Conservation (phyloP, 805 yeast species). For the Isabelozyma rhagii region DNA sequence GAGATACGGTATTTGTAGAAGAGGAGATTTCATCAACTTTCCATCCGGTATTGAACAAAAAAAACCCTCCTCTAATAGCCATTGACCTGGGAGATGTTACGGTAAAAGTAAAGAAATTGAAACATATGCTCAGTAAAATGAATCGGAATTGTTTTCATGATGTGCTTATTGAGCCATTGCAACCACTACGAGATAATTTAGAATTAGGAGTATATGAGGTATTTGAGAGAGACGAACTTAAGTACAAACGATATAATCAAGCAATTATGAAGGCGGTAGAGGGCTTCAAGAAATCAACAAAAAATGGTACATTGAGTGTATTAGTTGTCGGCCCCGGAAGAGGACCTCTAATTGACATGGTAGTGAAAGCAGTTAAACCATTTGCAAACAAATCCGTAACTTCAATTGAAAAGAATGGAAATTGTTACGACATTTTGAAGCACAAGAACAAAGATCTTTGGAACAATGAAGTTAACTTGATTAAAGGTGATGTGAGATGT, state of each 20-base stretch:
- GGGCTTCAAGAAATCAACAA: slow-evolving; percentile 20
- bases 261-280: slow-evolving; percentile 61
- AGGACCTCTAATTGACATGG: slow-evolving; percentile 68
- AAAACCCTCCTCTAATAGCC: neutral
- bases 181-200: slow-evolving; percentile 62
- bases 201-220: slow-evolving; percentile 58
- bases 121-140: neutral
- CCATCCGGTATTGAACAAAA: neutral
- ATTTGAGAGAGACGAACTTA: slow-evolving; percentile 68
- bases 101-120: neutral
- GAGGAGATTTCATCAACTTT: neutral
- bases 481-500: slow-evolving; percentile 57
- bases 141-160: neutral
- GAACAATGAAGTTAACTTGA: slow-evolving; percentile 48
- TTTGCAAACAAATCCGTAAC: neutral
- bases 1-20: neutral
- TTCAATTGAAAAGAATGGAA: slow-evolving; percentile 72
- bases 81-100: neutral
- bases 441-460: slow-evolving; percentile 51
- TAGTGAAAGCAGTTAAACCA: slow-evolving; percentile 1
- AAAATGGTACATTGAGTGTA: slow-evolving; percentile 16
- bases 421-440: slow-evolving; percentile 51
- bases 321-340: slow-evolving; percentile 85
- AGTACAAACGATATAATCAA: slow-evolving; percentile 63
- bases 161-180: slow-evolving; percentile 54